Evolutionary conservation across 208 protist species (phyloP), one percentile per base, ranked within the genome.

Genomic region (Leishmania guyanensis): DNA sequence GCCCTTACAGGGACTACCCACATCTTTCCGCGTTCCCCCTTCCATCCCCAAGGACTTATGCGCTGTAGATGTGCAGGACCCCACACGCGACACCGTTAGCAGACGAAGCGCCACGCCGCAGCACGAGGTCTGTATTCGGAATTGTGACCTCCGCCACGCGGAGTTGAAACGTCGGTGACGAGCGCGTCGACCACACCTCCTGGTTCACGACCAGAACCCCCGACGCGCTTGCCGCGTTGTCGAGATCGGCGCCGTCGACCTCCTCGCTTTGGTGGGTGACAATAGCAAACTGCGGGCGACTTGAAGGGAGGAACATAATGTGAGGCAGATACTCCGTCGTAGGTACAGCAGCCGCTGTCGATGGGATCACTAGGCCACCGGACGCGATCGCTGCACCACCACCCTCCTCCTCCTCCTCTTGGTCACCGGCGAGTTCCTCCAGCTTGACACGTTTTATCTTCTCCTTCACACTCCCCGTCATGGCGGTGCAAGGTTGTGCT

Each of bases 141-240:
- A 97, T 92, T 2, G 92, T 96, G 36, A 97, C 88, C 84, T 97
- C 94, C 14, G 89, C 90, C 71, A 97, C 94, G 33, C 92, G 92
- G 72, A 97, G 71, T 77, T 92, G 84, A 80, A 94, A 96, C 81
- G 80, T 87, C 5, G 79, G 86, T 0, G 74, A 69, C 8, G 82
- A 82, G 26, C 94, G 94, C n/a, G 84, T 83, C 16, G 90, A 94
- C 92, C 93, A 97, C 50, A 94, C 85, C 73, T 90, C 92, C 72
- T 90, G 94, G 72, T 97, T 97, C 5, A 96, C 88, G 0, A 97
- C 93, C 10, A 97, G 79, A 3, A 96, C 89, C 56, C 94, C 94
- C 0, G 89, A 90, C 9, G 91, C 91, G 5, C 60, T 36, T 2
- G 74, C 82, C n/a, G 77, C 75, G 51, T 72, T 64, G 70, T 87